Evolutionary conservation across 2,329 filamentous ascomycete genomes (phyloP), one percentile per base, ranked within the genome.

Genomic region (Aspergillus sclerotialis): DNA sequence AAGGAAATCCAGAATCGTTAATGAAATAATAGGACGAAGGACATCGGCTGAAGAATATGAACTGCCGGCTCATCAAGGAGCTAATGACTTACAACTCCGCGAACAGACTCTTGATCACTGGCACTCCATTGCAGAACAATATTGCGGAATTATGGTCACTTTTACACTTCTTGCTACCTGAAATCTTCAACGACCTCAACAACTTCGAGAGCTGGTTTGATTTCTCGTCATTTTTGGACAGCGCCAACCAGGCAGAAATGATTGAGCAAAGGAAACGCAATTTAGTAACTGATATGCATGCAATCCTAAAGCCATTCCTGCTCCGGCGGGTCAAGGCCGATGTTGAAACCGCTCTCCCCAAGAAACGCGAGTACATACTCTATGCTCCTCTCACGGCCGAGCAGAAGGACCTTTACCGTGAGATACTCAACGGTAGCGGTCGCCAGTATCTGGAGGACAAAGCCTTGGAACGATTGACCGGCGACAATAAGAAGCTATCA

Each of bases 141-240:
- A 72, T 98, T 0, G 83, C 87, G 9, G 92, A 98, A 52, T 65
- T 98, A 0, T 98, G 92, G 92, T 94, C 90, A 0, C 63, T 98
- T 1, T 72, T 98, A 0, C 89, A 98, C 52, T 98, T 98, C 50
- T 68, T 98, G 0, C 74, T 96, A 30, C 92, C 90, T 0, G 84
- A 84, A 25, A 89, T 95, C 19, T 98, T 98, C 49, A 87, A 89
- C 29, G 85, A 94, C 49, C 81, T 93, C 59, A 86, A 93, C 30
- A 87, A 85, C 0, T 98, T 98, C 38, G 86, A 95, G 53, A 80
- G 80, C 2, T 96, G 90, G 89, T 98, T 98, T 43, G 90, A 98
- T 58, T 98, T 98, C 50, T 92, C 85, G 0, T 89, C 88, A 6
- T 71, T 98, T 1, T 78, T 93, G 36, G 86, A 96, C 39, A 86